Percentiles rank a stretch among this genome's conserved stretches.
Evolutionary conservation across 495 filamentous ascomycete genomes (phyloP).

Genomic region (Hyphodiscus hymeniophilus): DNA sequence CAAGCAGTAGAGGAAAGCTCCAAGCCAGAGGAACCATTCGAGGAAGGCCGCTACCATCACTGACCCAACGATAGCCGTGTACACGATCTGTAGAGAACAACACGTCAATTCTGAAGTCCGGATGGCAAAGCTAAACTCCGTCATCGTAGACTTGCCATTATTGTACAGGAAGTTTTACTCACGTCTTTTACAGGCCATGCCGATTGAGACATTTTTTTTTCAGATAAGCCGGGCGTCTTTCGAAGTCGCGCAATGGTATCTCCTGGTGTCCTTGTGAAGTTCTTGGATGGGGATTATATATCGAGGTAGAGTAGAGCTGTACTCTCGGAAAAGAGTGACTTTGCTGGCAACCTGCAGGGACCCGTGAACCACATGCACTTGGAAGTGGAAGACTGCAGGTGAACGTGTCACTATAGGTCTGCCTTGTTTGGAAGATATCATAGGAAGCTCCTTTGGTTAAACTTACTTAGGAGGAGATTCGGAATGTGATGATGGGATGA

Average conservation of each 20-base stretch:
- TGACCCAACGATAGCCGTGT: slow-evolving; percentile 71
- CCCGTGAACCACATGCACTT: slow-evolving; percentile 7
- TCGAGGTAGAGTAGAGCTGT: no score
- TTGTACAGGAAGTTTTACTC: no score
- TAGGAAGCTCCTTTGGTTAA: no score
- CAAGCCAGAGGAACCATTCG: slow-evolving; percentile 93
- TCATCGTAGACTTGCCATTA: no score
- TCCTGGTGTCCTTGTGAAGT: no score
- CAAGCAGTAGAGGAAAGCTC: slow-evolving; percentile 87
- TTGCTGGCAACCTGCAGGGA: not conserved
- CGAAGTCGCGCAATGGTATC: no score
- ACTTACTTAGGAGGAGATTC: no score
- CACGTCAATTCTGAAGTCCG: no score
- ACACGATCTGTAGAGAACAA: slow-evolving; percentile 66
- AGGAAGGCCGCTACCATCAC: slow-evolving; percentile 79
- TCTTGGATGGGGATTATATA: no score
- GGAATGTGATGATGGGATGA: no score
- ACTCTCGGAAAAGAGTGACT: no score
- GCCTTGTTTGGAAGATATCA: not conserved
- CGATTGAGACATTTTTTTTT: slow-evolving; percentile 30
- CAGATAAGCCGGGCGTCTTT: not conserved
- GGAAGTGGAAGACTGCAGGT: slow-evolving; percentile 16
- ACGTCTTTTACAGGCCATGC: slow-evolving; percentile 63
- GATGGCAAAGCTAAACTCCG: no score
- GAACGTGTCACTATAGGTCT: slow-evolving; percentile 16